phyloP scores from a whole-genome alignment of 331 rosid genomes.

The Quercus lobata region DNA sequence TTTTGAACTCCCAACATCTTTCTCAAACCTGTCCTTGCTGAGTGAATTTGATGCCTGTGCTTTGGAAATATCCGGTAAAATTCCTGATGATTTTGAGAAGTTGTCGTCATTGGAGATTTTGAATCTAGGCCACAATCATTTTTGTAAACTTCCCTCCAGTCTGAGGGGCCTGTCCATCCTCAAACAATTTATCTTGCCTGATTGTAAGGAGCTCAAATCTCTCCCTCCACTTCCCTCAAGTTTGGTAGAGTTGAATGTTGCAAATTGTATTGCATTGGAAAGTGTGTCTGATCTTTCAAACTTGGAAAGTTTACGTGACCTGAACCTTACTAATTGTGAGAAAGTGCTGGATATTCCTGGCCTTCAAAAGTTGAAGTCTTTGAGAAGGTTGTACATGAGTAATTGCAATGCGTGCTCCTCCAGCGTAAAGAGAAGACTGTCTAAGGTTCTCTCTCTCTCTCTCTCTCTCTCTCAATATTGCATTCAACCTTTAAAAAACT shows the following conservation, averaged over 20 bases:
- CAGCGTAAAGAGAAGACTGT: slow-evolving; percentile 31
- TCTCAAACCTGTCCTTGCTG: slow-evolving; percentile 43
- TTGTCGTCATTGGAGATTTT: slow-evolving; percentile 40
- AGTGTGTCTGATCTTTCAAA: slow-evolving; percentile 40
- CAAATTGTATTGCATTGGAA: slow-evolving; percentile 44
- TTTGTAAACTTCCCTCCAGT: slow-evolving; percentile 59
- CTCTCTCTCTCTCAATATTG: background rate
- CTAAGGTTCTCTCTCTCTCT: slow-evolving; percentile 40
- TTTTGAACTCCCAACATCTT: slow-evolving; percentile 32
- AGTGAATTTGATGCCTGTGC: slow-evolving; percentile 32
- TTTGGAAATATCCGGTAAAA: slow-evolving; percentile 43
- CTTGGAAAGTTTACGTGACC: slow-evolving; percentile 27
- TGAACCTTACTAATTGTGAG: slow-evolving; percentile 51
- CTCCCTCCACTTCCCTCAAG: slow-evolving; percentile 67
- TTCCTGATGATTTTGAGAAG: slow-evolving; percentile 47
- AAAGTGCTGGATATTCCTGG: slow-evolving; percentile 52
- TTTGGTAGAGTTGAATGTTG: slow-evolving; percentile 37
- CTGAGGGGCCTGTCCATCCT: slow-evolving; percentile 41
- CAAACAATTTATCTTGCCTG: slow-evolving; percentile 14
- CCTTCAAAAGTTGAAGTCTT: slow-evolving; percentile 50
- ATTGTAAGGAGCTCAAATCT: slow-evolving; percentile 39
- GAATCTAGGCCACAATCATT: slow-evolving; percentile 36
- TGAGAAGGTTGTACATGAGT: slow-evolving; percentile 43
- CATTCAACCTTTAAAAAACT: too few species aligned
- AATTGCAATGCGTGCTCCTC: slow-evolving; percentile 49